Evolutionary conservation across 2,329 filamentous ascomycete species (phyloP), one percentile per base, ranked within the genome.

Genomic region (Fusarium sp.): DNA sequence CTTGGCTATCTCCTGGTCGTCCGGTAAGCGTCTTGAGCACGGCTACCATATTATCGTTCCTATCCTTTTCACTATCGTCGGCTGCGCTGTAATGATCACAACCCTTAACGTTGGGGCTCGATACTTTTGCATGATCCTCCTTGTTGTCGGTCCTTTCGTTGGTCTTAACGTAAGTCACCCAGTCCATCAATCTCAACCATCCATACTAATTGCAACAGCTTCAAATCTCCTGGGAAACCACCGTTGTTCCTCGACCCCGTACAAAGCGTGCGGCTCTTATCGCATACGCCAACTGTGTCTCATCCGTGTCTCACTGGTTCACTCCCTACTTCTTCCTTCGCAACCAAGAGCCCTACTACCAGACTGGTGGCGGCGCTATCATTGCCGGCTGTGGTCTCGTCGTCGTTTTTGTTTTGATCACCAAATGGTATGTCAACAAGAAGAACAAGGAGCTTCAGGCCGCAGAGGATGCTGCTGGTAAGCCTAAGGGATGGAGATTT

Each of bases 171-270:
- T 82, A 34, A 49, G 65, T 49, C 16, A 1, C 8, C 2, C 4
- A 4, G 4, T 7, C 3, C 3, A 8, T 1, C 3, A 1, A 0
- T 2, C 6, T 21, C 7, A 7, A 0, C 0, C 1, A 2, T 1
- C 0, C 0, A 12, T 19, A 5, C 48, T 62, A 0, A 62, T 10
- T 2, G 0, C 1, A 4, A 3, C 1, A 69, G 65, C 54, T 69
- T 4, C 80, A 82, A 63, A 72, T 82, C 2, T 79, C 79, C 0
- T 83, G 81, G 81, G 80, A 82, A 51, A 81, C 81, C 0, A 81
- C 79, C 0, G 74, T 82, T 0, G 80, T 83, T 0, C 81, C 81
- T 4, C 75, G 77, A 0, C 81, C 81, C 0, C 75, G 80, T 2
- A 80, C 76, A 13, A 83, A 83, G 60, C 77, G 79, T 37, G 81